Evolutionary conservation across 106 monocot species (phyloP).

Genomic region (Amphibolis antarctica): DNA sequence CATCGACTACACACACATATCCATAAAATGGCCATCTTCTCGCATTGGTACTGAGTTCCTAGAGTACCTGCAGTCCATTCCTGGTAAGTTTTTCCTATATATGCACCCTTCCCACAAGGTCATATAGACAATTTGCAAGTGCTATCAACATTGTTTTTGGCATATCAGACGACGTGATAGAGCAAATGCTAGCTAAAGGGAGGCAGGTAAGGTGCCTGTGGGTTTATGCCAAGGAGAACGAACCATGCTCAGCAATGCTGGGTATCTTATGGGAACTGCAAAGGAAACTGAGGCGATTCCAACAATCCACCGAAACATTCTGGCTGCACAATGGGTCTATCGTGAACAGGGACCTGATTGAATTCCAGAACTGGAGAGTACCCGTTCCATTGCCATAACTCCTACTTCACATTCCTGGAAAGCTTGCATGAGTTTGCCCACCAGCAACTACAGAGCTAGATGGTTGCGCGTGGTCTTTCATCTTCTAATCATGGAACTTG

Average conservation of each 20-base stretch:
- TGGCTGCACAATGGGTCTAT: conserved; percentile 87
- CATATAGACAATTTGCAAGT: not conserved
- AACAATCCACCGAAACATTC: conserved; percentile 87
- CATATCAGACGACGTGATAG: conserved; percentile 56
- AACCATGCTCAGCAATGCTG: conserved; percentile 65
- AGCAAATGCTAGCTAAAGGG: conserved; percentile 64
- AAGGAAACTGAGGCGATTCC: conserved; percentile 71
- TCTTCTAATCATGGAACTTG: too few species aligned
- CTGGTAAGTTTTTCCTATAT: conserved; percentile 27
- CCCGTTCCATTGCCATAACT: conserved; percentile 81
- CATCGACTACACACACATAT: conserved; percentile 71
- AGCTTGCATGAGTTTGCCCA: too few species aligned
- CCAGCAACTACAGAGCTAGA: too few species aligned
- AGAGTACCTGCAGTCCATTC: conserved; percentile 70
- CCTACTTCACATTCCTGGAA: too few species aligned
- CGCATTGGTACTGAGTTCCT: conserved; percentile 52
- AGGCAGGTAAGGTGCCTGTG: conserved; percentile 62
- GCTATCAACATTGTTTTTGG: not conserved
- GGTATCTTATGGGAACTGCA: conserved; percentile 86
- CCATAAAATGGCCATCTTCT: conserved; percentile 93
- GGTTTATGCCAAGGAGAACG: conserved; percentile 73
- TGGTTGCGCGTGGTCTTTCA: too few species aligned
- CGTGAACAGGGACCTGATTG: conserved; percentile 67
- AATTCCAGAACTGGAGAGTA: conserved; percentile 65
- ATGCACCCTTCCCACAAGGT: not conserved